Percentiles rank a stretch among this genome's conserved stretches.
These are phyloP conservation scores for Helianthus annuus DNA, from an alignment of 129 eudicot species.

Conservation along the genomic window HanXRQr2.0-SUNRISE NC_035447.2:170538685-170539184, in stretches of 20 bases:
- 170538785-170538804: too few species aligned
- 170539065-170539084: constrained; percentile 89
- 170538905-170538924: constrained; percentile 95
- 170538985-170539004: background rate
- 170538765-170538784: background rate
- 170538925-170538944: constrained; percentile 93
- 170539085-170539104: constrained; percentile 92
- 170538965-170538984: constrained; percentile 59
- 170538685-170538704: too few species aligned
- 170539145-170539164: constrained; percentile 81
- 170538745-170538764: constrained; percentile 2
- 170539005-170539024: background rate
- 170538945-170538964: constrained; percentile 93
- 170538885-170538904: constrained; percentile 96
- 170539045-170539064: constrained; percentile 46
- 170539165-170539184: constrained; percentile 44
- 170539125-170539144: constrained; percentile 90
- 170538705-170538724: background rate
- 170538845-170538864: constrained; percentile 97
- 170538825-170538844: constrained; percentile 92
- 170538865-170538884: constrained; percentile 94
- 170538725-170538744: background rate
- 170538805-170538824: constrained; percentile 20
- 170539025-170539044: background rate
- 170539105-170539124: constrained; percentile 92